Percentiles rank a stretch among this genome's conserved stretches.
Conservation (phyloP, 331 rosid species). For the Cydonia oblonga region DNA sequence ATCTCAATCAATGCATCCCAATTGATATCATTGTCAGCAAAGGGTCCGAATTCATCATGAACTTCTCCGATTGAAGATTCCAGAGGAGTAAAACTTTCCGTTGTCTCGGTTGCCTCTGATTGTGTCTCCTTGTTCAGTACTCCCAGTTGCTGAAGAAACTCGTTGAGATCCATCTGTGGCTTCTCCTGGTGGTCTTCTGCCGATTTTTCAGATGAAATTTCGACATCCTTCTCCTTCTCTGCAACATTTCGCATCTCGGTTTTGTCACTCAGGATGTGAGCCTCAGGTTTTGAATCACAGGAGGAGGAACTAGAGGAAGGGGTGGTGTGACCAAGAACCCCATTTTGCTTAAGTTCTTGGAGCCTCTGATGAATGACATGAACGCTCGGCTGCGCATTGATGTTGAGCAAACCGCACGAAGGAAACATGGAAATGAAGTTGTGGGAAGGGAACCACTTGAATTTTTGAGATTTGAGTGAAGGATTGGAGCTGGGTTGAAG, state of each 20-base stretch:
- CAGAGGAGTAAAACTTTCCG: constrained; percentile 24
- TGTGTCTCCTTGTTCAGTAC: constrained; percentile 40
- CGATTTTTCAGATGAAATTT: constrained; percentile 13
- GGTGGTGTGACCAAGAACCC: constrained; percentile 21
- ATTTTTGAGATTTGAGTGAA: constrained; percentile 38
- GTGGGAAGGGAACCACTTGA: constrained; percentile 86
- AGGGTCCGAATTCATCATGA: constrained; percentile 32
- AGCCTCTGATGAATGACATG: constrained; percentile 50
- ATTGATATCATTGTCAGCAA: constrained; percentile 41
- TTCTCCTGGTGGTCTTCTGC: constrained; percentile 42
- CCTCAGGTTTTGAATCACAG: constrained; percentile 24
- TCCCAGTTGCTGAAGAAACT: constrained; percentile 89
- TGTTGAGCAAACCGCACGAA: constrained; percentile 57
- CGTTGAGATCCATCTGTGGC: constrained; percentile 85
- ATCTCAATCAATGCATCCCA: constrained; percentile 75
- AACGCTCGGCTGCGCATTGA: background rate
- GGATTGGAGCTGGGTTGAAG: constrained; percentile 26
- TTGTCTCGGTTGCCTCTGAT: constrained; percentile 28
- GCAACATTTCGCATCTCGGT: constrained; percentile 10
- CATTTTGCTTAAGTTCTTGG: constrained; percentile 51
- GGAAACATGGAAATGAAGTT: constrained; percentile 84
- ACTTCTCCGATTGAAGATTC: constrained; percentile 29
- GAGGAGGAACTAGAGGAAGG: constrained; percentile 25
- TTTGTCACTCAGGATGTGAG: constrained; percentile 11
- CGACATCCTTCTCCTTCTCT: constrained; percentile 20